Percentiles rank a stretch among this genome's conserved stretches.
Conservation (phyloP, 495 filamentous ascomycete genomes). For the Penicillium canescens region DNA sequence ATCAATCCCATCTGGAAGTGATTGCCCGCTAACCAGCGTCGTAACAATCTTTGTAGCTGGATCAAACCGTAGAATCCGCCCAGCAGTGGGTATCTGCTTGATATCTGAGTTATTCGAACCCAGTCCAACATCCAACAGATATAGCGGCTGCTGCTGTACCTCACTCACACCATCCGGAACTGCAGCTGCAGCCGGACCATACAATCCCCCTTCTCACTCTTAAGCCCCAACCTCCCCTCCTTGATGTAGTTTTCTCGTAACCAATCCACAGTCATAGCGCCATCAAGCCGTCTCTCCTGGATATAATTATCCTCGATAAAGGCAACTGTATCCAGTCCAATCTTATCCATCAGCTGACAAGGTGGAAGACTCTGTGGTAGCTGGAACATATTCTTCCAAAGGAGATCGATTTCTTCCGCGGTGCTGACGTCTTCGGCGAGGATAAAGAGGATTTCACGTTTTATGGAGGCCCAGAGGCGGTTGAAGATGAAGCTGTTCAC, state of each 20-base stretch:
- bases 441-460: constrained; percentile 52
- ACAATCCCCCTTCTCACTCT: constrained; percentile 34
- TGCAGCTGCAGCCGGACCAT: too few relatives aligned
- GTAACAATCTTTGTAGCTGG: too few relatives aligned
- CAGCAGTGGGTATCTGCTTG: too few relatives aligned
- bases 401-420: constrained; percentile 48
- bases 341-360: constrained; percentile 33
- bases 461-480: constrained; percentile 58
- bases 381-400: constrained; percentile 36
- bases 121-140: constrained; percentile 31
- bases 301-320: constrained; percentile 46
- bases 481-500: constrained; percentile 52
- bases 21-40: constrained; percentile 28
- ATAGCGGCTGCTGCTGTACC: too few relatives aligned
- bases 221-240: constrained; percentile 30
- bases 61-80: too few relatives aligned
- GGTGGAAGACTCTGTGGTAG: constrained; percentile 22
- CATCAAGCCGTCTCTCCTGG: constrained; percentile 27
- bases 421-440: constrained; percentile 49
- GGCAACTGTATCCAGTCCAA: constrained; percentile 35
- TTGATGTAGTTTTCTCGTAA: constrained; percentile 33
- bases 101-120: constrained; percentile 25
- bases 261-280: constrained; percentile 31
- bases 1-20: constrained; percentile 52
- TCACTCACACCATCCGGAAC: too few relatives aligned